Evolutionary conservation across 495 filamentous ascomycete species (phyloP).

Genomic region (Daldinia decipiens): DNA sequence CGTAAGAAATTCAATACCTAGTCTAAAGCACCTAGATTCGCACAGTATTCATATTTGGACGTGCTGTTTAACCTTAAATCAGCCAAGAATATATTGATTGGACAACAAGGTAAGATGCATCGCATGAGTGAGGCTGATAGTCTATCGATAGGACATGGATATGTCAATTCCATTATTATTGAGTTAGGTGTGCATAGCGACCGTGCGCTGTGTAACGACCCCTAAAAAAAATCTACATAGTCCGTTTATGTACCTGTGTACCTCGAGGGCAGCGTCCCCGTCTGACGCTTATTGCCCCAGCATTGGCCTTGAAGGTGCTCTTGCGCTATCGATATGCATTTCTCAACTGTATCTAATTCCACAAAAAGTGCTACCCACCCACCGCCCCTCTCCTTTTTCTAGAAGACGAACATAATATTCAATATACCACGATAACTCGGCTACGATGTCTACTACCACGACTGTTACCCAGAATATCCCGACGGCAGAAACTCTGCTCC

Average conservation of each 20-base stretch:
- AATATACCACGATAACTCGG: constrained; percentile 14
- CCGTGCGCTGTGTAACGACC: constrained; percentile 13
- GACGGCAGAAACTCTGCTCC: constrained; percentile 86
- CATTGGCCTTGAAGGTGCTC: too few species aligned
- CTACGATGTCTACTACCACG: constrained; percentile 53
- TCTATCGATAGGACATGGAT: constrained; percentile 25
- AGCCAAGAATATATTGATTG: constrained; percentile 11
- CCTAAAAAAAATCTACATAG: constrained; percentile 9
- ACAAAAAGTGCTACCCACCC: background rate
- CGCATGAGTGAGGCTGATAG: constrained; percentile 36
- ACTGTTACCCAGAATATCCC: constrained; percentile 62
- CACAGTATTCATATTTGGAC: constrained; percentile 14
- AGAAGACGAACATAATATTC: constrained; percentile 9
- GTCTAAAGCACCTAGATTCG: background rate
- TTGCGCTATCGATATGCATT: constrained; percentile 27
- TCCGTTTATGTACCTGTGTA: too few species aligned
- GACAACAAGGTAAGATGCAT: constrained; percentile 8
- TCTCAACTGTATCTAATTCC: constrained; percentile 4
- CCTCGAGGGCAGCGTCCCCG: background rate
- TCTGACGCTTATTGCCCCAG: background rate
- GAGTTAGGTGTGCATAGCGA: background rate
- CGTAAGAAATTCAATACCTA: too few species aligned
- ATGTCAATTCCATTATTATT: background rate
- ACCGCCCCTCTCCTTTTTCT: constrained; percentile 13
- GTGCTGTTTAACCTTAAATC: constrained; percentile 16